Evolutionary conservation across 2,329 filamentous ascomycete genomes (phyloP).

Genomic region (Fusarium piperis): DNA sequence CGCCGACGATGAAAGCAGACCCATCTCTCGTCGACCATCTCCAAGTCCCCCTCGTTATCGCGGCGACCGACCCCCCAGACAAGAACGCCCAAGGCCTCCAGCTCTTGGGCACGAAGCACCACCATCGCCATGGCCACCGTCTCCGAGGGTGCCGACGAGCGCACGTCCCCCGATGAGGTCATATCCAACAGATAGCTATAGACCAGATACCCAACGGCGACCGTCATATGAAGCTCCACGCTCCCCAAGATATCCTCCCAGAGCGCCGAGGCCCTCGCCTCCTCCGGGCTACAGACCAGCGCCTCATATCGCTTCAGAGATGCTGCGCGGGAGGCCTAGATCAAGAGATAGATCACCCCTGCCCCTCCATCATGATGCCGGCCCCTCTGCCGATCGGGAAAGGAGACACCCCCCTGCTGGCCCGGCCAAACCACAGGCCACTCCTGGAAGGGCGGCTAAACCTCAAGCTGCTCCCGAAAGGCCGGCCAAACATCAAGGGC

Average conservation of each 20-base stretch:
- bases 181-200: slow-evolving; percentile 26
- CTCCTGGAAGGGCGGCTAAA: neutral
- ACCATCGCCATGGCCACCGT: neutral
- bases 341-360: slow-evolving; percentile 22
- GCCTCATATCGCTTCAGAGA: slow-evolving; percentile 10
- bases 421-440: neutral
- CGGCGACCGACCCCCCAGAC: slow-evolving; percentile 2
- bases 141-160: neutral
- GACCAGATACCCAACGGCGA: slow-evolving; percentile 19
- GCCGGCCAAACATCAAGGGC: neutral
- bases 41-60: slow-evolving; percentile 13
- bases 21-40: slow-evolving; percentile 22
- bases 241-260: slow-evolving; percentile 7
- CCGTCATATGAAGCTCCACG: slow-evolving; percentile 29
- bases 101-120: slow-evolving; percentile 4
- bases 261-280: slow-evolving; percentile 8
- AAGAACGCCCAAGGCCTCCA: neutral
- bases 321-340: slow-evolving; percentile 15
- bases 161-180: slow-evolving; percentile 20
- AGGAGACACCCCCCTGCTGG: neutral
- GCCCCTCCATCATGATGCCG: neutral
- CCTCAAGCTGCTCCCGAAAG: neutral
- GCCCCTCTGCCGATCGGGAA: neutral
- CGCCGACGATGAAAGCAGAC: slow-evolving; percentile 34
- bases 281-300: slow-evolving; percentile 20